A percentile compares a stretch with the other conserved stretches of the same genome.
phyloP scores from a whole-genome alignment of 345 rosid species.

The Eucalyptus coolabah region DNA sequence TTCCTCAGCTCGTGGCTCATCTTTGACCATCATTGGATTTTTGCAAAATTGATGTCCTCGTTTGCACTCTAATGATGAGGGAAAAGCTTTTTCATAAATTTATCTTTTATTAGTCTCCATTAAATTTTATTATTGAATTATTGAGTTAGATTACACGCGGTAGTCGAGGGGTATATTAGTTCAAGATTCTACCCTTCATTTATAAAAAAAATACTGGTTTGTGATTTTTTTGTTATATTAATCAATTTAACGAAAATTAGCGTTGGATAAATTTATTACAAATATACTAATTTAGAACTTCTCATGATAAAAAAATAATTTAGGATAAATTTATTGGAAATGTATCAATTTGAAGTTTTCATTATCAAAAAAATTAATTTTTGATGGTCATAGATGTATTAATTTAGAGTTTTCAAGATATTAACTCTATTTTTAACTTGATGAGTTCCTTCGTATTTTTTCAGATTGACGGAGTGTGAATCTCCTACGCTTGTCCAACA shows the following conservation, averaged over 20 bases:
- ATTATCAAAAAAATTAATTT: too few relatives aligned
- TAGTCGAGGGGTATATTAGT: rapidly evolving
- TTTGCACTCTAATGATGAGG: neutral
- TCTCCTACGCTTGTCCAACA: neutral
- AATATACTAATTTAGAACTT: rapidly evolving
- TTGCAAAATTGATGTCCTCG: neutral
- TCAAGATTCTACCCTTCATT: too few relatives aligned
- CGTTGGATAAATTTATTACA: too few relatives aligned
- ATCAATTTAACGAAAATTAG: too few relatives aligned
- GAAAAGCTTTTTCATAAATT: too few relatives aligned
- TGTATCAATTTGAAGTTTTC: too few relatives aligned
- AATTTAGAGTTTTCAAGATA: too few relatives aligned
- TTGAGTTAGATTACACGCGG: rapidly evolving
- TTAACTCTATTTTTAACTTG: neutral
- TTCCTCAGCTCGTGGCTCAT: neutral
- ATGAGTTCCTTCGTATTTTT: neutral
- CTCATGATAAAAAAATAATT: too few relatives aligned
- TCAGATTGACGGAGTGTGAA: neutral
- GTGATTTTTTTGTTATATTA: too few relatives aligned
- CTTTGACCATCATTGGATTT: neutral
- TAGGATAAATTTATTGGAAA: too few relatives aligned
- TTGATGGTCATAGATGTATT: rapidly evolving
- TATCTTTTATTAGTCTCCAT: rapidly evolving
- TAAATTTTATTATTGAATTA: too few relatives aligned
- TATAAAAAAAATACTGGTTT: rapidly evolving